phyloP scores from a whole-genome alignment of 768 basidiomycete genomes.

The Boletus rex-veris region DNA sequence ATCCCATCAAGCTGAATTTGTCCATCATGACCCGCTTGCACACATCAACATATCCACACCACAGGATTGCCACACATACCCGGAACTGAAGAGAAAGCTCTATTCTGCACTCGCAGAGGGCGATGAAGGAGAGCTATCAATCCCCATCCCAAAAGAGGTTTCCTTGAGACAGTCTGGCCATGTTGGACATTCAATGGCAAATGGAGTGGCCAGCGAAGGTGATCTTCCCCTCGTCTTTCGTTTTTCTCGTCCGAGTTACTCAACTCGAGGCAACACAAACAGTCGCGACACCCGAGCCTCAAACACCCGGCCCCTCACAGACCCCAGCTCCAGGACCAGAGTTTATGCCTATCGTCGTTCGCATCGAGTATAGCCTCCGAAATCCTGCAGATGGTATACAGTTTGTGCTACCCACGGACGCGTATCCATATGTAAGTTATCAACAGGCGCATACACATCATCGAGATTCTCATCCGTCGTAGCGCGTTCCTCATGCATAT shows the following conservation, averaged over 20 bases:
- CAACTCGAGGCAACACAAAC: constrained; percentile 2
- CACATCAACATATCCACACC: constrained; percentile 63
- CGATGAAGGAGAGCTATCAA: constrained; percentile 93
- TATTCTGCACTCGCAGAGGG: constrained; percentile 88
- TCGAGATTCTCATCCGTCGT: constrained; percentile 16
- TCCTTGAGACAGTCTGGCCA: constrained; percentile 58
- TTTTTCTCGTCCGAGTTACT: background rate
- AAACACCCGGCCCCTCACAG: constrained; percentile 51
- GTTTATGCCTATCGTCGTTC: constrained; percentile 71
- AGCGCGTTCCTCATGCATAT: constrained; percentile 93
- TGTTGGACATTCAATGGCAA: constrained; percentile 33
- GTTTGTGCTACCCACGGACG: constrained; percentile 76
- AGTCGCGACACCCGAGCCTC: constrained; percentile 84
- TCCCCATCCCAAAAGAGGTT: constrained; percentile 76
- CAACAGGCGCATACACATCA: background rate
- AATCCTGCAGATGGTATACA: constrained; percentile 84
- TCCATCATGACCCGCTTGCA: constrained; percentile 71
- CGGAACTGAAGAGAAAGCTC: constrained; percentile 88
- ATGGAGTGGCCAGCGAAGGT: constrained; percentile 57
- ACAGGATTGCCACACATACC: constrained; percentile 82
- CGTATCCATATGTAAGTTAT: constrained; percentile 76
- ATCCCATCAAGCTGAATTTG: constrained; percentile 71
- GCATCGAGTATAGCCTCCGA: constrained; percentile 76
- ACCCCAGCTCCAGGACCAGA: constrained; percentile 47
- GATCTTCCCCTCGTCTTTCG: constrained; percentile 9